phyloP scores from a whole-genome alignment of 176 grass and related monocot species.

The Triticum dicoccoides region DNA sequence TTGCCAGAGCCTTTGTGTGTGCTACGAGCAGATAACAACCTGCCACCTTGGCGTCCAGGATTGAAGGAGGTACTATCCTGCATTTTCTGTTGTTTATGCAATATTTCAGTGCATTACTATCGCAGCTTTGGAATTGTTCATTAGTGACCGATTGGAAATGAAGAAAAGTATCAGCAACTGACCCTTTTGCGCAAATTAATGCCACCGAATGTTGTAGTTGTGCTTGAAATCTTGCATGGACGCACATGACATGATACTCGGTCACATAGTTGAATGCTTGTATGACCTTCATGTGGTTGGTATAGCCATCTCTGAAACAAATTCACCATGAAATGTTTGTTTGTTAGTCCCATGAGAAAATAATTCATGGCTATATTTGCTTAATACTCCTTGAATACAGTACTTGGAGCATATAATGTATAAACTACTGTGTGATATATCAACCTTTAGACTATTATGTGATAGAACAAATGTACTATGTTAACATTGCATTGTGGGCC shows the following conservation, averaged over 20 bases:
- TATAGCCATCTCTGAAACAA: neutral
- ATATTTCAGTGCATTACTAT: neutral
- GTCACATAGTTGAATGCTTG: neutral
- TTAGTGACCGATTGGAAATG: neutral
- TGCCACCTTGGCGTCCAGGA: constrained; percentile 84
- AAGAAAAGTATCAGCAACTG: neutral
- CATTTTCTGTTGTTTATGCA: neutral
- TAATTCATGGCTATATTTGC: neutral
- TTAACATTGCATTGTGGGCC: neutral
- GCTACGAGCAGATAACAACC: constrained; percentile 88
- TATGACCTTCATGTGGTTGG: neutral
- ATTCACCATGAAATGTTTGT: neutral
- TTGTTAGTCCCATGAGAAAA: neutral
- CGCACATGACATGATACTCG: neutral
- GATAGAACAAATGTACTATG: constrained; percentile 5
- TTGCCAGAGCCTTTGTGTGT: constrained; percentile 73
- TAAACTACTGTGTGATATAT: neutral
- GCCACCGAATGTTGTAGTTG: neutral
- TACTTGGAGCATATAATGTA: neutral
- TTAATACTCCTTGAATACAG: neutral
- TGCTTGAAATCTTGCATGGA: neutral
- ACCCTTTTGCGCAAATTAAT: neutral
- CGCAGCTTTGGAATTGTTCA: neutral
- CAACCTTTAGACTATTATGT: neutral
- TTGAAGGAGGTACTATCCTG: constrained; percentile 72